Evolutionary conservation across 176 grass and related monocot species (phyloP), one percentile per base, ranked within the genome.

Genomic region (Musa beccarii): DNA sequence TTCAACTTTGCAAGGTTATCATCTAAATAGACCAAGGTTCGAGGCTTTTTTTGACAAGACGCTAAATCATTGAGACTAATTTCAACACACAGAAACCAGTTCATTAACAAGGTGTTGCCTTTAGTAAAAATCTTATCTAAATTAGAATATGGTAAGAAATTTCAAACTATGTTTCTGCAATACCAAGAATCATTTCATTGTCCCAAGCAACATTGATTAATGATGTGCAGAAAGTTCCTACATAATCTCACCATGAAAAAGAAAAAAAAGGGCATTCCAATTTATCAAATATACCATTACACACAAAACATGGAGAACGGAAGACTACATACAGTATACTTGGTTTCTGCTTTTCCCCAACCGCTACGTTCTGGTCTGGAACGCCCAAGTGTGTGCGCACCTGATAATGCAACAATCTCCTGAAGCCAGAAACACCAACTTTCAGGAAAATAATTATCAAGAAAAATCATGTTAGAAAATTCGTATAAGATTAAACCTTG

Each of bases 351-450:
- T 83, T 99, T 94, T 29, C 91, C 96, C 96, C 96, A 99, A 51
- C 96, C 96, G 63, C 96, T 99, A 21, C 96, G 84, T 50, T 94
- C 96, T 68, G 89, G 91, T 76, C 96, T 89, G 25, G 91, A 89
- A 71, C 96, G 87, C 79, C 96, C 96, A 69, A 99, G 85, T 66
- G 96, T 95, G 89, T 99, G 96, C 81, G 96, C 96, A 72, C 96
- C 96, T 59, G 96, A 94, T 11, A 99, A 78, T 23, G 53, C 96
- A 74, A 99, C 91, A 79, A 99, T 99, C 10, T 95, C 96, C 96
- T 99, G 84, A 20, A 90, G 54, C 57, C 19, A 76, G 69, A 51
- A 28, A 29, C 53, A 72, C 21, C 77, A 19, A 24, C 51, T 10
- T 15, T 34, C 28, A 28, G 16, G 16, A 28, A 29, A 10, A 14